Evolutionary conservation across 331 rosid genomes (phyloP), one percentile per base, ranked within the genome.

Genomic region (Stylosanthes scabra): DNA sequence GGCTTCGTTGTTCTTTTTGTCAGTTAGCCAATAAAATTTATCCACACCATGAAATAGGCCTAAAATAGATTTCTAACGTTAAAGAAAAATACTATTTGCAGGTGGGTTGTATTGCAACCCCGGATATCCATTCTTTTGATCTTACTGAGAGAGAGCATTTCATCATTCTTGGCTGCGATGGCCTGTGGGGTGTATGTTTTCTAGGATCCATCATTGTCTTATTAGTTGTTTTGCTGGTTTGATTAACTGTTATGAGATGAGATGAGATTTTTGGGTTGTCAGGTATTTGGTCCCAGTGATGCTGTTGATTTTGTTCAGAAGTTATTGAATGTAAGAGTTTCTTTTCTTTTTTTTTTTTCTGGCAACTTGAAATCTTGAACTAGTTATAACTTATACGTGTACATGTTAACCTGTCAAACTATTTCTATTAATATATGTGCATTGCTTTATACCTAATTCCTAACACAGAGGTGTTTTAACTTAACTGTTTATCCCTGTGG

Each of bases 261-360:
- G 42, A 37, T 71, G 44, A 8, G 42, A 12, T 56, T 57, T 76
- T 55, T 14, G 62, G 57, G 69, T 49, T 79, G 59, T 63, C 83
- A 93, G 98, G 98, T 93, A 57, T 89, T 93, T 73, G 98, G 98
- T 82, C 98, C 98, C 63, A 87, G 92, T 75, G 96, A 93, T 79
- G 98, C 98, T 56, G 93, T 91, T 59, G 89, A 82, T 68, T 93
- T 93, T 89, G 98, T 90, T 77, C 90, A 86, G 79, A 90, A 89
- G 76, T 82, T 85, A 59, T 20, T 61, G 25, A 20, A 39, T 39
- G 98, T 90, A 79, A 69, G 92, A 54, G 60, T 57, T 46, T 62
- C 66, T 75, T 65, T 27, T n/a, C n/a, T n/a, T 58, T 54, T 61
- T 44, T 72, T 47, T 25, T 41, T n/a, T 66, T 72, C 16, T 63